Conservation (phyloP, 208 protist genomes). For the Vickermania ingenoplastis region DNA sequence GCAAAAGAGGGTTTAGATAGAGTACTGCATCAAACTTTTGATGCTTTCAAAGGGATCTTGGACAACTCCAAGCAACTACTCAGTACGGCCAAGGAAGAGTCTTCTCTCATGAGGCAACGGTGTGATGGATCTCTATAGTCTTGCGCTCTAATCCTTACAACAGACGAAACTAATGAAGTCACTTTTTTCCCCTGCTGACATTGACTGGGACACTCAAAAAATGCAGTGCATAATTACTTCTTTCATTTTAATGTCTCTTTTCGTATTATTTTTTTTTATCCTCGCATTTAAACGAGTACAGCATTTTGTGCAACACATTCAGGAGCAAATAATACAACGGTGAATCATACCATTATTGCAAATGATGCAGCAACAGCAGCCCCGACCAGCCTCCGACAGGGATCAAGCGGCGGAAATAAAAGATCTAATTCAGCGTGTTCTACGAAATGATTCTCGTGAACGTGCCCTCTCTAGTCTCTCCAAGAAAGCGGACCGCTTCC, state of each 20-base stretch:
- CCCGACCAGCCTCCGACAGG: conserved; percentile 7
- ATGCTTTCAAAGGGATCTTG: conserved; percentile 81
- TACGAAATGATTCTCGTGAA: conserved; percentile 78
- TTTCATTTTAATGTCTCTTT: too few species aligned
- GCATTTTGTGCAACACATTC: too few species aligned
- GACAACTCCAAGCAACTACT: conserved; percentile 79
- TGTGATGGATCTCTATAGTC: not conserved
- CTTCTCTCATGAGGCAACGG: conserved; percentile 8
- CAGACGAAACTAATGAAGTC: too few species aligned
- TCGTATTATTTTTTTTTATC: too few species aligned
- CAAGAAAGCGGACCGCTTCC: conserved; percentile 93
- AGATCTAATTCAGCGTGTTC: conserved; percentile 42
- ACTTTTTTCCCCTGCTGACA: too few species aligned
- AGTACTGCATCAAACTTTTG: conserved; percentile 68
- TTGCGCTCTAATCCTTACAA: too few species aligned
- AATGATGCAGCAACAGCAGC: conserved; percentile 9
- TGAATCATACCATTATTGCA: too few species aligned
- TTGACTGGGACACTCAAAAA: too few species aligned
- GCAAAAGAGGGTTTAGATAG: conserved; percentile 61
- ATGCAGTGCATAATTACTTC: too few species aligned
- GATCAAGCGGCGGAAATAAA: conserved; percentile 25
- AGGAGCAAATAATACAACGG: too few species aligned
- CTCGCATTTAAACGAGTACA: too few species aligned
- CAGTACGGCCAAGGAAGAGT: conserved; percentile 54
- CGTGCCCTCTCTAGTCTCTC: conserved; percentile 89